Conservation (phyloP, 2,329 filamentous ascomycete species). For the Conoideocrella luteorostrata region DNA sequence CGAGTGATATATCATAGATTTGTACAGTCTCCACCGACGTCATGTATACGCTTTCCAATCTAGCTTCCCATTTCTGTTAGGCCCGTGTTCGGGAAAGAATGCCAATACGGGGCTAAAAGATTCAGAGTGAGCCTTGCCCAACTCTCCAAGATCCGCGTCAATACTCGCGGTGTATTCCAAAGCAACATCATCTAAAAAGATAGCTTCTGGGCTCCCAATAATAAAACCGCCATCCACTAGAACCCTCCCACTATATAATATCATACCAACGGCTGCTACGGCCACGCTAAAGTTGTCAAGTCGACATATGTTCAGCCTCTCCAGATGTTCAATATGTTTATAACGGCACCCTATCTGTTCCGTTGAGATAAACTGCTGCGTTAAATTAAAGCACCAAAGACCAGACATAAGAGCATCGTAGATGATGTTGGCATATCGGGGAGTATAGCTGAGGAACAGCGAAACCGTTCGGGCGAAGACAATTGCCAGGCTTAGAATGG, state of each 20-base stretch:
- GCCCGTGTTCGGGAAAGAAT: constrained; percentile 19
- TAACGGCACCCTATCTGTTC: constrained; percentile 1
- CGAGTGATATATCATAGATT: too few relatives aligned
- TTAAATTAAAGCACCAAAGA: constrained; percentile 21
- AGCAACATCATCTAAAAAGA: background rate
- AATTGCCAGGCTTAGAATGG: constrained; percentile 22
- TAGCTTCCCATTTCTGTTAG: constrained; percentile 1
- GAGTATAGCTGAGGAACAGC: constrained; percentile 16
- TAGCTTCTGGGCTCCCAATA: background rate
- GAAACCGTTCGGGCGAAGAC: constrained; percentile 19
- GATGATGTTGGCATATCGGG: constrained; percentile 16
- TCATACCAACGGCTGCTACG: background rate
- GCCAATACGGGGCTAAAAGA: constrained; percentile 25
- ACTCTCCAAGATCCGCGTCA: background rate
- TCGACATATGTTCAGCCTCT: constrained; percentile 5
- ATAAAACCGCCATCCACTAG: background rate
- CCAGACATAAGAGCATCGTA: constrained; percentile 22
- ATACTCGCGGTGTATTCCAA: background rate
- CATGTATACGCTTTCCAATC: too few relatives aligned
- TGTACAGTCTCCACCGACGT: too few relatives aligned
- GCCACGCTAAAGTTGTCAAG: background rate
- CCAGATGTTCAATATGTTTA: background rate
- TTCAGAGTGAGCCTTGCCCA: constrained; percentile 7
- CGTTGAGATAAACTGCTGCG: constrained; percentile 6
- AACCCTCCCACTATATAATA: constrained; percentile 1